These are phyloP conservation scores for Sphagnurus paluster DNA, from an alignment of 1,284 basidiomycete genomes.

Conservation along the genomic window DNA sequence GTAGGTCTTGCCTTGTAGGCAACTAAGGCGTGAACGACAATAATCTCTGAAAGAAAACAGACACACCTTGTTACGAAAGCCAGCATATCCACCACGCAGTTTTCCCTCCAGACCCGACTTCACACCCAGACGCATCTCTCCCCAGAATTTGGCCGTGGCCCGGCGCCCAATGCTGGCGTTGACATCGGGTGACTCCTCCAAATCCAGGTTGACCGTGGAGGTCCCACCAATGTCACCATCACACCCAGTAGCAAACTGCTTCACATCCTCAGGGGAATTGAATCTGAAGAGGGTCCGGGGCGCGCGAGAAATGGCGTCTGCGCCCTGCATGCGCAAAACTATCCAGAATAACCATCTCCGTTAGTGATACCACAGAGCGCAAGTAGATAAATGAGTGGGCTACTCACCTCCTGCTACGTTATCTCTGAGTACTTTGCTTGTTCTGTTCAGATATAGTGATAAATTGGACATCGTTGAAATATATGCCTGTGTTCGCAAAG, in stretches of 20 bases:
- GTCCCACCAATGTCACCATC: conserved; percentile 86
- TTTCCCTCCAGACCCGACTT: conserved; percentile 58
- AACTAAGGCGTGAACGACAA: background rate
- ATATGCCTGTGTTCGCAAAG: too few species aligned
- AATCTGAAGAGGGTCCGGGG: conserved; percentile 67
- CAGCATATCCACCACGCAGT: conserved; percentile 79
- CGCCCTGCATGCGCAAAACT: conserved; percentile 77
- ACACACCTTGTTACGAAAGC: conserved; percentile 72
- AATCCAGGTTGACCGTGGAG: conserved; percentile 69
- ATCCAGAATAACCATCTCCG: background rate
- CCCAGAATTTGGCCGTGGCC: conserved; percentile 70
- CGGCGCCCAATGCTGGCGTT: conserved; percentile 39
- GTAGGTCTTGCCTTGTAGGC: conserved; percentile 58
- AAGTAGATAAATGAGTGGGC: background rate
- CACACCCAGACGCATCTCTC: conserved; percentile 69
- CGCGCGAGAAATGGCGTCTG: conserved; percentile 53
- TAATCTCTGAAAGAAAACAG: background rate
- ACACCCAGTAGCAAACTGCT: conserved; percentile 72
- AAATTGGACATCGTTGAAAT: conserved; percentile 26
- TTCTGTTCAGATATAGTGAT: conserved; percentile 37
- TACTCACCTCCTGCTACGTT: conserved; percentile 32
- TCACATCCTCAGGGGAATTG: conserved; percentile 56
- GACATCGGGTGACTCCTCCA: conserved; percentile 49
- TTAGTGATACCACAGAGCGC: background rate
- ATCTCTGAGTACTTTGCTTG: conserved; percentile 33